Evolutionary conservation across 106 monocot species (phyloP).

Genomic region (Acanthochlamys bracteata): DNA sequence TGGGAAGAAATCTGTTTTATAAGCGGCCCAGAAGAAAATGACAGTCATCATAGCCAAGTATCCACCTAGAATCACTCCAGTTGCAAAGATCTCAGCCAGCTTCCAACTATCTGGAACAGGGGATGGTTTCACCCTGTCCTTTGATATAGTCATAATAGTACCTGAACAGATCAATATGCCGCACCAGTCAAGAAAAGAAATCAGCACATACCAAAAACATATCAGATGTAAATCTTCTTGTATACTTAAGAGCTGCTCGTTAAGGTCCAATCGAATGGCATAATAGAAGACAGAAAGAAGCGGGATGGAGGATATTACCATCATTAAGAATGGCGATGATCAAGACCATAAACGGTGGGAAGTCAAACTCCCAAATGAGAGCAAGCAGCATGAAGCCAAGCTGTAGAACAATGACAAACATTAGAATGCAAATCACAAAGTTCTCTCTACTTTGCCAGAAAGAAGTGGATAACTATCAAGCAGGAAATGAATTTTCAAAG

Average conservation of each 20-base stretch:
- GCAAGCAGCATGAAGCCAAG: conserved; percentile 88
- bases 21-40: conserved; percentile 94
- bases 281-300: background rate
- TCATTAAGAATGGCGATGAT: conserved; percentile 96
- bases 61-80: conserved; percentile 70
- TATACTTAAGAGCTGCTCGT: too few relatives aligned
- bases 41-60: conserved; percentile 96
- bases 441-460: too few relatives aligned
- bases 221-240: background rate
- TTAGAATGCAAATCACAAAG: background rate
- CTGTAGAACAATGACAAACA: conserved; percentile 15
- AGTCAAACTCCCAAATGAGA: conserved; percentile 86
- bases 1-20: conserved; percentile 86
- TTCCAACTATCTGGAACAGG: conserved; percentile 94
- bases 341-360: conserved; percentile 96
- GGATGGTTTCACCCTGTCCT: conserved; percentile 92
- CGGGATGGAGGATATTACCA: conserved; percentile 23
- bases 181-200: background rate
- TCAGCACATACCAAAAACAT: too few relatives aligned
- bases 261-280: background rate
- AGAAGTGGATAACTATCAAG: too few relatives aligned
- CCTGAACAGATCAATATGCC: conserved; percentile 18
- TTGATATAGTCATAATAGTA: conserved; percentile 96
- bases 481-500: too few relatives aligned
- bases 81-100: conserved; percentile 81